Conservation (phyloP, 495 filamentous ascomycete genomes). For the Penicillium waksmanii region DNA sequence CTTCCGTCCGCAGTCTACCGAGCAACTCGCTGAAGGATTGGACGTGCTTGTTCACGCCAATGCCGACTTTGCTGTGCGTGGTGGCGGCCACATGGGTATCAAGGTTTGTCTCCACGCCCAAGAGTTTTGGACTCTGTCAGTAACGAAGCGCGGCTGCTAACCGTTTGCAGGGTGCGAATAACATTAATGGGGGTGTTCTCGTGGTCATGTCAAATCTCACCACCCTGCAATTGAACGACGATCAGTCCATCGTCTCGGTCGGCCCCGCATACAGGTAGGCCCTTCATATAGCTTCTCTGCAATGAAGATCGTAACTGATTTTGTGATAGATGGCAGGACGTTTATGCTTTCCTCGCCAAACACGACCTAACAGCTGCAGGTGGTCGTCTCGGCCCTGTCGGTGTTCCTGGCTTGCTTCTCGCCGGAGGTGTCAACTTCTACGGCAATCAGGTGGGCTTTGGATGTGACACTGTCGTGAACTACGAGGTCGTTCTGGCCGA, state of each 20-base stretch:
- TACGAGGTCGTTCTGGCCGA: conserved; percentile 66
- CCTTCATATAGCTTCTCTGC: not conserved
- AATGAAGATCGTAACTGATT: conserved; percentile 1
- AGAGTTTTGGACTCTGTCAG: not conserved
- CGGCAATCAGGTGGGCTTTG: conserved; percentile 50
- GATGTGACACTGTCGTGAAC: conserved; percentile 52
- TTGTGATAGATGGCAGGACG: conserved; percentile 52
- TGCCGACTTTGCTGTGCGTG: conserved; percentile 43
- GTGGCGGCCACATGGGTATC: conserved; percentile 46
- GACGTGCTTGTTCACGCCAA: conserved; percentile 32
- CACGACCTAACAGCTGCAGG: conserved; percentile 54
- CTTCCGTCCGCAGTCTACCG: conserved; percentile 35
- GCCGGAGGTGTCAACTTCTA: conserved; percentile 59
- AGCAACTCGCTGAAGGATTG: conserved; percentile 30
- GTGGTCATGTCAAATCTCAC: conserved; percentile 58
- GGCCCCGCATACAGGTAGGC: conserved; percentile 34
- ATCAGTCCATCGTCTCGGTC: conserved; percentile 35
- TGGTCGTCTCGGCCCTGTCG: conserved; percentile 57
- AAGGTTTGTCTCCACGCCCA: conserved; percentile 33
- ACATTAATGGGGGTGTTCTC: conserved; percentile 55
- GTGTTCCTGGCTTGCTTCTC: conserved; percentile 51
- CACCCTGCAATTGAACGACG: conserved; percentile 28
- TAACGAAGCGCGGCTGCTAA: conserved; percentile 1
- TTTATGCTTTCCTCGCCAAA: conserved; percentile 53
- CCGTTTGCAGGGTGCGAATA: conserved; percentile 43